A percentile compares a stretch with the other conserved stretches of the same genome.
phyloP scores from a whole-genome alignment of 2,329 filamentous ascomycete species.

The Aspergillus sp. region DNA sequence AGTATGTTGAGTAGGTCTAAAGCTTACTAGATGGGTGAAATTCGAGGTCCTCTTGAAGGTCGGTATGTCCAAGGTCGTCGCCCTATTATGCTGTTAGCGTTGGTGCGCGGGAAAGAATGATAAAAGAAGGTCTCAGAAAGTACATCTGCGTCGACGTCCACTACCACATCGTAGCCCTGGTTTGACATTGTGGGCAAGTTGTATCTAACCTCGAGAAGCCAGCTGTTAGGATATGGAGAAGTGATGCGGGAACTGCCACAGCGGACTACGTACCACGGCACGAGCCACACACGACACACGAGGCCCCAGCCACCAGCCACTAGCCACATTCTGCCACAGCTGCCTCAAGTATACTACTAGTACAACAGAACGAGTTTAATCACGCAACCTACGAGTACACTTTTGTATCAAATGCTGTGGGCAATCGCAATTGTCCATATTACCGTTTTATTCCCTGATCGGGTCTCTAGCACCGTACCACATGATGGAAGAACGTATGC shows the following conservation, averaged over 20 bases:
- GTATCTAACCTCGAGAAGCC: constrained; percentile 12
- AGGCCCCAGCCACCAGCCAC: constrained; percentile 11
- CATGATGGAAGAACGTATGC: too few relatives aligned
- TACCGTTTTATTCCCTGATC: too few relatives aligned
- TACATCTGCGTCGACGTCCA: constrained; percentile 95
- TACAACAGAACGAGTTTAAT: background rate
- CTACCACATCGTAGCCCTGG: constrained; percentile 94
- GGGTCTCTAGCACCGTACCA: too few relatives aligned
- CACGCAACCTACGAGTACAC: background rate
- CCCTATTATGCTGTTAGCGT: constrained; percentile 58
- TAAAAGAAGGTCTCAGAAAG: constrained; percentile 16
- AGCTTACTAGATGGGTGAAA: constrained; percentile 82
- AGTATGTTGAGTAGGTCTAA: background rate
- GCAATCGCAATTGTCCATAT: too few relatives aligned
- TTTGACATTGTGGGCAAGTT: constrained; percentile 63
- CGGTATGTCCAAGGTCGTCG: constrained; percentile 95
- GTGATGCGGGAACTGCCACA: constrained; percentile 25
- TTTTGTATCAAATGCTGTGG: too few relatives aligned
- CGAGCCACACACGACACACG: constrained; percentile 29
- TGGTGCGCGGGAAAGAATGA: background rate
- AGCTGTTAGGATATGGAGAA: constrained; percentile 15
- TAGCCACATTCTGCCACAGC: constrained; percentile 24
- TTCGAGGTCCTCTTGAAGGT: constrained; percentile 97
- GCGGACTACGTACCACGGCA: constrained; percentile 31
- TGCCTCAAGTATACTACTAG: background rate